A percentile compares a stretch with the other conserved stretches of the same genome.
These are phyloP conservation scores for Thelephora ganbajun DNA, from an alignment of 768 basidiomycete species.

Conservation along the genomic window DNA sequence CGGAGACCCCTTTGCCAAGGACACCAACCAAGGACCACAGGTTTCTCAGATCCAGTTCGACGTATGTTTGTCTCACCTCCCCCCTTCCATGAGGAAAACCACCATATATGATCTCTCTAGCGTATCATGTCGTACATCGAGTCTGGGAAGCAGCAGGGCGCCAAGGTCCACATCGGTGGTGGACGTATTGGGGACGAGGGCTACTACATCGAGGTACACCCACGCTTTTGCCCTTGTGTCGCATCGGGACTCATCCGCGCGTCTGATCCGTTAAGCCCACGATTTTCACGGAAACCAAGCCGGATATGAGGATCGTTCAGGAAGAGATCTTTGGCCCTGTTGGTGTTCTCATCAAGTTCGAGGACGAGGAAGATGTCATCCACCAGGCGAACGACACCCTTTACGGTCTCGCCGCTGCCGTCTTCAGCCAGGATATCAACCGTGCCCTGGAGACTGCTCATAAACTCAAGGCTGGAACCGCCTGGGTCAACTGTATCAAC, in stretches of 20 bases:
- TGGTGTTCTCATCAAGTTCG: constrained; percentile 63
- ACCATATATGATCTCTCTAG: constrained; percentile 18
- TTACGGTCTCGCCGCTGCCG: constrained; percentile 35
- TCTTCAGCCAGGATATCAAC: constrained; percentile 31
- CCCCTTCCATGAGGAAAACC: background rate
- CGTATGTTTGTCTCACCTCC: constrained; percentile 27
- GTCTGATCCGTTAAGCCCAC: constrained; percentile 31
- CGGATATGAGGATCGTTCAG: constrained; percentile 61
- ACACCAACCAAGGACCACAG: constrained; percentile 63
- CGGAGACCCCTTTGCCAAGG: constrained; percentile 54
- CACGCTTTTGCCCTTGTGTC: background rate
- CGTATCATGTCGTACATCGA: constrained; percentile 71
- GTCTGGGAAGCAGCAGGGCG: constrained; percentile 59
- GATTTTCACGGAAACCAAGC: constrained; percentile 50
- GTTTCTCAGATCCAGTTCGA: constrained; percentile 65
- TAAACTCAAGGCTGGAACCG: constrained; percentile 28
- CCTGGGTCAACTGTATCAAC: constrained; percentile 11
- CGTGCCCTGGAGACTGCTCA: constrained; percentile 27
- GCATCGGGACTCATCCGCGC: background rate
- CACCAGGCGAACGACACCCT: constrained; percentile 30
- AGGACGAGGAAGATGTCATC: constrained; percentile 28
- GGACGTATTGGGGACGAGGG: constrained; percentile 42
- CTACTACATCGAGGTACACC: constrained; percentile 38
- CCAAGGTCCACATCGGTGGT: constrained; percentile 52
- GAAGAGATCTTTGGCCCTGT: constrained; percentile 80